Evolutionary conservation across 1,284 basidiomycete genomes (phyloP), one percentile per base, ranked within the genome.

Genomic region (Apiotrichum gamsii): DNA sequence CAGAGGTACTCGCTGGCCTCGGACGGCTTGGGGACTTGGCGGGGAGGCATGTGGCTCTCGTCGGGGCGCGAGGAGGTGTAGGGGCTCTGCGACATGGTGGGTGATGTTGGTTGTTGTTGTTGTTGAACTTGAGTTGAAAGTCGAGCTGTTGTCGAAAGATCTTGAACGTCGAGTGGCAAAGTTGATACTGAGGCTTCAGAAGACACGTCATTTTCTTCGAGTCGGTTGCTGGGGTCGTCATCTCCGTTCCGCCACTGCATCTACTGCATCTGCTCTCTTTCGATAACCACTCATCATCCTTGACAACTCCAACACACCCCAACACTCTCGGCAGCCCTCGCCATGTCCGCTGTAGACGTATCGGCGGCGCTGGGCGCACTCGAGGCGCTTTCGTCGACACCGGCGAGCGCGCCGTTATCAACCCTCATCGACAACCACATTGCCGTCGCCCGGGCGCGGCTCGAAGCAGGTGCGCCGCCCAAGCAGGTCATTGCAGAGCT

Each of bases 1-100:
- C 91, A 95, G 45, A 90, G 81, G 66, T 95, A 95, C 71, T 93
- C 86, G 83, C 88, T 87, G 4, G 84, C 81, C 58, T 69, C 61
- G 14, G 64, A 57, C 4, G 58, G 51, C 51, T 69, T 64, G 37
- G 60, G 58, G 13, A 56, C 45, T 20, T 52, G 52, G 33, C 62
- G 47, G 5, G 57, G 52, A 10, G 66, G 64, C 46, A 70, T 60
- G 36, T 58, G 51, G 46, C 46, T 51, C 47, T 58, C 56, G 51
- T 58, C 54, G 19, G 56, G 56, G 32, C 56, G 50, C 38, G 54
- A 53, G 9, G 56, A 58, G n/a, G 43, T 41, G 52, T 69, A 69
- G 5, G 64, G 66, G 11, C 8, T 6, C 57, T 67, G 69, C 24
- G 64, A 64, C 64, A 67, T 67, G 25, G 37, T 57, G 57, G 34